These are phyloP conservation scores for Globisporangium solare DNA, from an alignment of 352 stramenopile genomes.

Conservation along the genomic window DNA sequence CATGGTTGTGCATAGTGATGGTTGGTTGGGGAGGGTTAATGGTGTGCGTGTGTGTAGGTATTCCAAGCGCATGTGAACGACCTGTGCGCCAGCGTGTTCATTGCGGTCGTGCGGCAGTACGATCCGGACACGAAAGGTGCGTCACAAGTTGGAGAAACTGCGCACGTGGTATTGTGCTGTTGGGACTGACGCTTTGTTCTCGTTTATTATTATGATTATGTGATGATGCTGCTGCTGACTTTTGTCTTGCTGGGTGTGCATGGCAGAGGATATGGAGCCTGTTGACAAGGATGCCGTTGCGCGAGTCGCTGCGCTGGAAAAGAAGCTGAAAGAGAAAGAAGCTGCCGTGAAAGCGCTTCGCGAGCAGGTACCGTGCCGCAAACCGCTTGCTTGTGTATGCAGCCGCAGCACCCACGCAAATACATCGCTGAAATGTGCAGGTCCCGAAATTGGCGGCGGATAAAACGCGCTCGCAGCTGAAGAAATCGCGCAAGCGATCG, in stretches of 20 bases:
- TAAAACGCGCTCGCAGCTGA: constrained; percentile 45
- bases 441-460: constrained; percentile 49
- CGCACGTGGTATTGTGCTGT: too few species aligned
- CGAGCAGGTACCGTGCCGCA: constrained; percentile 26
- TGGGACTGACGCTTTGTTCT: too few species aligned
- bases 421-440: constrained; percentile 14
- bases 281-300: constrained; percentile 38
- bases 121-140: constrained; percentile 58
- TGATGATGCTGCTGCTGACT: too few species aligned
- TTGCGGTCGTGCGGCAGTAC: constrained; percentile 59
- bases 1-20: too few species aligned
- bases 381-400: not conserved
- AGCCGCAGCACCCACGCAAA: not conserved
- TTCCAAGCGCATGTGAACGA: constrained; percentile 74
- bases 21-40: not conserved
- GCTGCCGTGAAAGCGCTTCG: constrained; percentile 46
- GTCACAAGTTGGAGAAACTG: not conserved
- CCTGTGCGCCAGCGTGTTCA: constrained; percentile 70
- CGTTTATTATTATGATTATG: too few species aligned
- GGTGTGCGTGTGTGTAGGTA: constrained; percentile 23
- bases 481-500: constrained; percentile 49
- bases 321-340: constrained; percentile 52
- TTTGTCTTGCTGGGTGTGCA: not conserved
- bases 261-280: constrained; percentile 59
- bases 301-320: constrained; percentile 47